Evolutionary conservation across 345 rosid species (phyloP).

Genomic region (Heritiera littoralis): DNA sequence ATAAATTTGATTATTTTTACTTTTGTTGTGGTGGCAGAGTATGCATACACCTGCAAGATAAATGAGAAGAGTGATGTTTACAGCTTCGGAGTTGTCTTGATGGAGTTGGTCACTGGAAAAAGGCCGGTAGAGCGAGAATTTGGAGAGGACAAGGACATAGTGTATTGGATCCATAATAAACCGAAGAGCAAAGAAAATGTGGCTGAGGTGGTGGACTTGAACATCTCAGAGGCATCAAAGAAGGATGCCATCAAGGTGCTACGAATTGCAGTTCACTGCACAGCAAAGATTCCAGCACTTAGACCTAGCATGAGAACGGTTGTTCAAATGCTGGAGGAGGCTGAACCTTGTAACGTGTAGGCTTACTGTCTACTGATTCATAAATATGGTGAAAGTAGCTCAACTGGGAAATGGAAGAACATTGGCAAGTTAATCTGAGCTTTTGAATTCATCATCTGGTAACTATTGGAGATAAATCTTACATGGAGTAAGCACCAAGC

Average conservation of each 20-base stretch:
- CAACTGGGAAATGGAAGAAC: not conserved
- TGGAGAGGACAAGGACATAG: constrained; percentile 69
- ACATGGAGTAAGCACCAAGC: not conserved
- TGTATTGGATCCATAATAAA: constrained; percentile 55
- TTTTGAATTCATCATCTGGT: not conserved
- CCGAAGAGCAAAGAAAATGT: constrained; percentile 40
- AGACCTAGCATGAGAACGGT: constrained; percentile 83
- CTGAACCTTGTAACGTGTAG: not conserved
- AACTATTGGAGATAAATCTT: not conserved
- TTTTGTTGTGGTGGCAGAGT: constrained; percentile 45
- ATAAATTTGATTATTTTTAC: not conserved
- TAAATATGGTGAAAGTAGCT: not conserved
- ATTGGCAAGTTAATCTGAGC: not conserved
- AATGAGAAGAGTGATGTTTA: constrained; percentile 83
- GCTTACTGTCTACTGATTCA: not conserved
- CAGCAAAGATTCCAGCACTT: constrained; percentile 49
- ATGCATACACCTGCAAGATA: constrained; percentile 57
- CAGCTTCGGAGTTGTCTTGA: constrained; percentile 82
- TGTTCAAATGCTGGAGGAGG: not conserved
- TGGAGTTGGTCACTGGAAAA: constrained; percentile 83
- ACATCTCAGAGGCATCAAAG: constrained; percentile 39
- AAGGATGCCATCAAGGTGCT: constrained; percentile 59
- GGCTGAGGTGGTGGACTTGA: constrained; percentile 50
- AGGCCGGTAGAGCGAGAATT: constrained; percentile 64
- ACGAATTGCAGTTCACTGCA: constrained; percentile 64